Percentiles rank a stretch among this genome's conserved stretches.
Conservation (phyloP, 2,329 filamentous ascomycete species). For the Fusarium temperatum region DNA sequence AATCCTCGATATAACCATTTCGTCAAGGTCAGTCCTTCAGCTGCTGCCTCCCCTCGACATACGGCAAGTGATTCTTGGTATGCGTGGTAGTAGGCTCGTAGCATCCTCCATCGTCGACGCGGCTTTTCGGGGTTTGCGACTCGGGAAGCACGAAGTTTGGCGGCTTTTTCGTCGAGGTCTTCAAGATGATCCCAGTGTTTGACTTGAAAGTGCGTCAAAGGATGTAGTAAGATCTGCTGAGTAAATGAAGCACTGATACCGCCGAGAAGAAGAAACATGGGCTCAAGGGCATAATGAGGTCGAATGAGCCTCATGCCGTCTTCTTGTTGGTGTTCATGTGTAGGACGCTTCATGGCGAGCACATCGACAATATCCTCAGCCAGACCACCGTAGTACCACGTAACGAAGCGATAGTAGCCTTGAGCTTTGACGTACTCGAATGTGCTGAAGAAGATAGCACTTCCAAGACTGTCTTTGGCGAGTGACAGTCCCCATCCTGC, state of each 20-base stretch:
- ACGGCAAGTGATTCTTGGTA: slow-evolving; percentile 74
- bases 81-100: slow-evolving; percentile 74
- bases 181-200: slow-evolving; percentile 79
- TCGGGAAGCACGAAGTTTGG: slow-evolving; percentile 52
- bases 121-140: slow-evolving; percentile 46
- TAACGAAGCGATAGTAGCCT: slow-evolving; percentile 74
- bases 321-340: slow-evolving; percentile 26
- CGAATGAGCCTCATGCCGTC: slow-evolving; percentile 63
- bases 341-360: slow-evolving; percentile 58
- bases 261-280: slow-evolving; percentile 74
- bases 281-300: slow-evolving; percentile 80
- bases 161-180: slow-evolving; percentile 71
- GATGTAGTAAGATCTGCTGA: slow-evolving; percentile 76
- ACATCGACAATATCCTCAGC: slow-evolving; percentile 61
- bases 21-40: slow-evolving; percentile 64
- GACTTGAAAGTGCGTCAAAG: slow-evolving; percentile 74
- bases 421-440: slow-evolving; percentile 83
- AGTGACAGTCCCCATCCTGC: slow-evolving; percentile 77
- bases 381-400: slow-evolving; percentile 72
- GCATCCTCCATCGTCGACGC: slow-evolving; percentile 58
- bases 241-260: slow-evolving; percentile 74
- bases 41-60: slow-evolving; percentile 65
- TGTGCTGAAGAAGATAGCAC: slow-evolving; percentile 76
- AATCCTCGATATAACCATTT: slow-evolving; percentile 77
- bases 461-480: slow-evolving; percentile 74